Conservation (phyloP, 805 yeast genomes). For the Ogataea nakhonphanomensis region DNA sequence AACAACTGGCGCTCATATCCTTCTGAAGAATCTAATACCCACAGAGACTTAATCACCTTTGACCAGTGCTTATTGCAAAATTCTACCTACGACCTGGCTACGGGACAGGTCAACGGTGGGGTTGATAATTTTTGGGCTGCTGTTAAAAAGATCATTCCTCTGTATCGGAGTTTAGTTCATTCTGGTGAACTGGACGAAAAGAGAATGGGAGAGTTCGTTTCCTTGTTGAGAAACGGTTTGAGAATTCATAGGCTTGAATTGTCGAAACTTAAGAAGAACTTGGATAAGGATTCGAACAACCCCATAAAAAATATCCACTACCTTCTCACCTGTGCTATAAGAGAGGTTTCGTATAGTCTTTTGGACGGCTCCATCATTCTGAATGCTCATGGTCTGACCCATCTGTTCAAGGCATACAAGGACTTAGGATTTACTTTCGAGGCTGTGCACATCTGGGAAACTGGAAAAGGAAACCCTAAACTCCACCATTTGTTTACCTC, state of each 20-base stretch:
- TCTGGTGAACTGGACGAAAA: slow-evolving; percentile 46
- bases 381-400: slow-evolving; percentile 55
- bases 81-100: slow-evolving; percentile 35
- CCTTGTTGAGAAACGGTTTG: slow-evolving; percentile 51
- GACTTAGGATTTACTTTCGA: slow-evolving; percentile 60
- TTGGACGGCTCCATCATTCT: slow-evolving; percentile 41
- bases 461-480: slow-evolving; percentile 46
- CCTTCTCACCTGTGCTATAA: slow-evolving; percentile 45
- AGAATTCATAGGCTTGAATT: slow-evolving; percentile 54
- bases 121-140: slow-evolving; percentile 53
- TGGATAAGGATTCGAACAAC: slow-evolving; percentile 55
- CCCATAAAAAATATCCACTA: slow-evolving; percentile 54
- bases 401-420: slow-evolving; percentile 53
- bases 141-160: slow-evolving; percentile 46
- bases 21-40: slow-evolving; percentile 40
- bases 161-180: slow-evolving; percentile 45
- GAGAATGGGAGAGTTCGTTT: slow-evolving; percentile 47
- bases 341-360: slow-evolving; percentile 50
- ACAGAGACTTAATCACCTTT: slow-evolving; percentile 43
- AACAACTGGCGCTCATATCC: slow-evolving; percentile 8
- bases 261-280: slow-evolving; percentile 53
- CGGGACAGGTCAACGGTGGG: slow-evolving; percentile 38
- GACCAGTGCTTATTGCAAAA: slow-evolving; percentile 45
- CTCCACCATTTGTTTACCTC: slow-evolving; percentile 48
- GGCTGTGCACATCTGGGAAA: slow-evolving; percentile 68